Percentiles rank a stretch among this genome's conserved stretches.
Conservation (phyloP, 441 rosid genomes). For the Theobroma grandiflorum region DNA sequence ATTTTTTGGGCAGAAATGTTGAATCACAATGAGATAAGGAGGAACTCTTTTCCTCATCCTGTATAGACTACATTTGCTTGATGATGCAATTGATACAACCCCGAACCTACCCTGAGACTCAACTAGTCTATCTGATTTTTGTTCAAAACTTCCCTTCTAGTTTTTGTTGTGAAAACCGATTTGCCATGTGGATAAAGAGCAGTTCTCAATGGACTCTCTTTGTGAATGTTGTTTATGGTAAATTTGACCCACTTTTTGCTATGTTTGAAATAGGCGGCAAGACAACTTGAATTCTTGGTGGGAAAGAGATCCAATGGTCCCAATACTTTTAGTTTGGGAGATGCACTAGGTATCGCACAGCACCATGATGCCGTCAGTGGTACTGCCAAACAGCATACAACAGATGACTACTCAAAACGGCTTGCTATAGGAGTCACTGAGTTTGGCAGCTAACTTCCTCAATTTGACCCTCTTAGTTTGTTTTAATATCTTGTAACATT, state of each 20-base stretch:
- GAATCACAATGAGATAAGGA: background rate
- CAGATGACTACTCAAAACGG: constrained; percentile 80
- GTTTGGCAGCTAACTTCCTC: constrained; percentile 46
- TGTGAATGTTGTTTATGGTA: background rate
- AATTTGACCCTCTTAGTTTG: constrained; percentile 8
- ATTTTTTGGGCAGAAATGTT: constrained; percentile 17
- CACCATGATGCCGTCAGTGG: constrained; percentile 95
- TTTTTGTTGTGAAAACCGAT: background rate
- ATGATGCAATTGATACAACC: background rate
- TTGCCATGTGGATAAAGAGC: background rate
- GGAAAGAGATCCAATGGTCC: constrained; percentile 64
- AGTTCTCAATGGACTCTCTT: background rate
- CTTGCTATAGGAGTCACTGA: constrained; percentile 72
- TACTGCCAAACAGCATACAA: constrained; percentile 89
- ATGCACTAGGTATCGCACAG: constrained; percentile 83
- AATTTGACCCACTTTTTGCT: background rate
- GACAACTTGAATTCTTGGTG: constrained; percentile 83
- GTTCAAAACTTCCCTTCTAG: background rate
- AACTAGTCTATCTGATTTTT: background rate
- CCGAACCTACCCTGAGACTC: background rate
- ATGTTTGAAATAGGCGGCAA: constrained; percentile 64
- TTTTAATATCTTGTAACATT: background rate
- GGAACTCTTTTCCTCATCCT: constrained; percentile 9
- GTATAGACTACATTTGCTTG: background rate
- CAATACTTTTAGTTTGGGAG: constrained; percentile 66